Conservation (phyloP, 2,329 filamentous ascomycete genomes). For the Penicillium hordei region DNA sequence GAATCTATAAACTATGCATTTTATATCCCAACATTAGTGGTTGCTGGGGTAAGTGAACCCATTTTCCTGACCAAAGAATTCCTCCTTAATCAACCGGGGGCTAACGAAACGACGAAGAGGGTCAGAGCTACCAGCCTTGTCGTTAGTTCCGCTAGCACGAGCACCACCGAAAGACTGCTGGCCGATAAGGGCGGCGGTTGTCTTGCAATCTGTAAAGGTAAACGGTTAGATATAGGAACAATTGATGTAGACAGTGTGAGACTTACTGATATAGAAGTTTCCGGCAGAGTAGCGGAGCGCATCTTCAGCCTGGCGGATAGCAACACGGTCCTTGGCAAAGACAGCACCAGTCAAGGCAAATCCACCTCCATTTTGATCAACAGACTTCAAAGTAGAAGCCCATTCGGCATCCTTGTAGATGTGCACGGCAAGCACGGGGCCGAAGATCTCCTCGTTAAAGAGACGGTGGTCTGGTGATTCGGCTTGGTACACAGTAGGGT, state of each 20-base stretch:
- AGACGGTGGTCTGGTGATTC: constrained; percentile 69
- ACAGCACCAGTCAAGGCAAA: constrained; percentile 43
- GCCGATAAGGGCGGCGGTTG: constrained; percentile 69
- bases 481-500: constrained; percentile 76
- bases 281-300: constrained; percentile 40
- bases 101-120: constrained; percentile 64
- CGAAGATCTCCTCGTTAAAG: constrained; percentile 75
- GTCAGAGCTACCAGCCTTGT: constrained; percentile 66
- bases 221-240: neutral
- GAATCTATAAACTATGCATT: neutral
- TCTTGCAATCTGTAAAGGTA: constrained; percentile 35
- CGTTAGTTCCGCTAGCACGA: constrained; percentile 69
- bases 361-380: constrained; percentile 35
- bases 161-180: constrained; percentile 71
- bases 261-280: constrained; percentile 45
- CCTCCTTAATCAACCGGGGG: constrained; percentile 68
- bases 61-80: constrained; percentile 61
- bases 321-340: constrained; percentile 41
- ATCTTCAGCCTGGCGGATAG: constrained; percentile 38
- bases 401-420: constrained; percentile 74
- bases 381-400: constrained; percentile 52
- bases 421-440: constrained; percentile 69
- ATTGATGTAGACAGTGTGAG: neutral
- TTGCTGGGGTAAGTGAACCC: constrained; percentile 69
- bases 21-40: constrained; percentile 10